Percentiles rank a stretch among this genome's conserved stretches.
Evolutionary conservation across 1,139 yeast genomes (phyloP).

Genomic region (Taphrina populina): DNA sequence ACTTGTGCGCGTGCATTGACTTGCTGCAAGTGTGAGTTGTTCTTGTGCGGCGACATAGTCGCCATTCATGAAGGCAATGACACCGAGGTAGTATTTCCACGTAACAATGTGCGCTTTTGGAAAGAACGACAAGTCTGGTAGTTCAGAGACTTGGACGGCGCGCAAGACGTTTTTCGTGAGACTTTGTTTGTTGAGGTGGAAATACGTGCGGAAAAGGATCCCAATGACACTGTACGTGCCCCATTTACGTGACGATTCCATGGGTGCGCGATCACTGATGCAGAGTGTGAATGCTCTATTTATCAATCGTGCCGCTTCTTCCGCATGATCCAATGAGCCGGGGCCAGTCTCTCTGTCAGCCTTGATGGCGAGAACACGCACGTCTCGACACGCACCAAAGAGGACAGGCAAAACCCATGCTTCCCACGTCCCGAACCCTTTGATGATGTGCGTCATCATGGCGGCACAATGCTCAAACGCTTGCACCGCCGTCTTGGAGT

Average conservation of each 20-base stretch:
- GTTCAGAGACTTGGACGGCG: slow-evolving; percentile 63
- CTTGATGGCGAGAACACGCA: slow-evolving; percentile 49
- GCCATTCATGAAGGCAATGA: slow-evolving; percentile 62
- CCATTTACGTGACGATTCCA: slow-evolving; percentile 54
- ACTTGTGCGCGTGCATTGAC: slow-evolving; percentile 42
- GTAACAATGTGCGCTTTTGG: slow-evolving; percentile 58
- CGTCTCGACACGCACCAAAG: slow-evolving; percentile 56
- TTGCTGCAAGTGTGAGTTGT: slow-evolving; percentile 54
- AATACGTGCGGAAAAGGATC: slow-evolving; percentile 69
- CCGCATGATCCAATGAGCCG: slow-evolving; percentile 42
- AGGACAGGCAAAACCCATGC: slow-evolving; percentile 66
- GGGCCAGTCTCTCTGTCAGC: too few species aligned
- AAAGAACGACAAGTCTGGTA: slow-evolving; percentile 53
- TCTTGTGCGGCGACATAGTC: slow-evolving; percentile 55
- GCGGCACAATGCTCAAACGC: slow-evolving; percentile 18
- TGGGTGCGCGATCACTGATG: slow-evolving; percentile 68
- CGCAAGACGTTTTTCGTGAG: slow-evolving; percentile 76
- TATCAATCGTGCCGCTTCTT: slow-evolving; percentile 55
- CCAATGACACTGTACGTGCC: slow-evolving; percentile 76
- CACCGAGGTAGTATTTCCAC: slow-evolving; percentile 65
- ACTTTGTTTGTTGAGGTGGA: slow-evolving; percentile 65
- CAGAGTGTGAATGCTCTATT: slow-evolving; percentile 76
- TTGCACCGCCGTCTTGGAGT: not conserved
- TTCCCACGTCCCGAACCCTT: slow-evolving; percentile 31
- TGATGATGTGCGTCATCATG: slow-evolving; percentile 23